A percentile compares a stretch with the other conserved stretches of the same genome.
phyloP scores from a whole-genome alignment of 306 rosid species.

The cucumber (Cucumis sativus) region Cucumber_9930_V3 NC_026655.2:6306001-6306500 shows the following conservation, averaged over 20 bases:
- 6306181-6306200: not conserved
- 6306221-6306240: too few species aligned
- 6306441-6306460: slow-evolving; percentile 8
- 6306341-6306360: not conserved
- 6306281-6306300: not conserved
- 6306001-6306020: not conserved
- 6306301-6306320: not conserved
- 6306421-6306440: too few species aligned
- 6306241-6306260: too few species aligned
- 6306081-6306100: slow-evolving; percentile 92
- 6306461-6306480: slow-evolving; percentile 1
- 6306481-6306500: slow-evolving; percentile 6
- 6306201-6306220: too few species aligned
- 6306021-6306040: slow-evolving; percentile 20
- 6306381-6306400: slow-evolving; percentile 1
- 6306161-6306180: slow-evolving; percentile 61
- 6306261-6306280: too few species aligned
- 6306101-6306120: slow-evolving; percentile 76
- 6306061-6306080: slow-evolving; percentile 83
- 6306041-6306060: slow-evolving; percentile 89
- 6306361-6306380: not conserved
- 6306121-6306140: slow-evolving; percentile 87
- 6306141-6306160: slow-evolving; percentile 69
- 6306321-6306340: not conserved
- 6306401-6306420: slow-evolving; percentile 3